A percentile compares a stretch with the other conserved stretches of the same genome.
Evolutionary conservation across 208 protist genomes (phyloP).

Genomic region (Strigomonas culicis): DNA sequence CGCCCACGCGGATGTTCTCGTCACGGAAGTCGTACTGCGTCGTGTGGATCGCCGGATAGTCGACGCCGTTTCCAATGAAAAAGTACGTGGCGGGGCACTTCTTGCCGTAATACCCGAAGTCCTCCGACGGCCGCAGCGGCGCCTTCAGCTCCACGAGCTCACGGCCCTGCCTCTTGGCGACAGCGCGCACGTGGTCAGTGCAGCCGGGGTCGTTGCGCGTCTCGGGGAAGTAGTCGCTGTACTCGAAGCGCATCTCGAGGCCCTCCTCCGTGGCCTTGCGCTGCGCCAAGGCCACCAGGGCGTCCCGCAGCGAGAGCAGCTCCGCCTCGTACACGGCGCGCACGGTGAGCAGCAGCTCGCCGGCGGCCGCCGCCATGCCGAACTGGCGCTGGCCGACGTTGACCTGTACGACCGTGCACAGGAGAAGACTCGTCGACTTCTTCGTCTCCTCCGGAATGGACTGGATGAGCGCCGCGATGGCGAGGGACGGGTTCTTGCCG

Average conservation of each 20-base stretch:
- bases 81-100: constrained; percentile 30
- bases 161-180: constrained; percentile 21
- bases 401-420: constrained; percentile 44
- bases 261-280: constrained; percentile 17
- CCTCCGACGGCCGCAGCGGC: constrained; percentile 28
- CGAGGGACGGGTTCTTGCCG: constrained; percentile 30
- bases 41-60: constrained; percentile 42
- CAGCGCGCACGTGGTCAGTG: constrained; percentile 28
- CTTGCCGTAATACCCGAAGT: constrained; percentile 43
- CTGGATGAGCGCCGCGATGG: constrained; percentile 35
- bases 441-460: constrained; percentile 28
- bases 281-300: constrained; percentile 19
- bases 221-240: constrained; percentile 40
- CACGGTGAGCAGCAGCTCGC: constrained; percentile 39
- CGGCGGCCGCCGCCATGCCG: constrained; percentile 39
- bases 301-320: constrained; percentile 23
- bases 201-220: constrained; percentile 33
- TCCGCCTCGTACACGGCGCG: constrained; percentile 31
- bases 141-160: constrained; percentile 25
- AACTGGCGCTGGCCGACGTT: constrained; percentile 43
- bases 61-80: constrained; percentile 34
- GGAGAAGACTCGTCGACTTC: constrained; percentile 28
- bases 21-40: constrained; percentile 35
- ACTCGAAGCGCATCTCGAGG: constrained; percentile 29
- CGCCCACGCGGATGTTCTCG: constrained; percentile 26